Conservation (phyloP, 352 stramenopile genomes). For the Globisporangium yorkense region DNA sequence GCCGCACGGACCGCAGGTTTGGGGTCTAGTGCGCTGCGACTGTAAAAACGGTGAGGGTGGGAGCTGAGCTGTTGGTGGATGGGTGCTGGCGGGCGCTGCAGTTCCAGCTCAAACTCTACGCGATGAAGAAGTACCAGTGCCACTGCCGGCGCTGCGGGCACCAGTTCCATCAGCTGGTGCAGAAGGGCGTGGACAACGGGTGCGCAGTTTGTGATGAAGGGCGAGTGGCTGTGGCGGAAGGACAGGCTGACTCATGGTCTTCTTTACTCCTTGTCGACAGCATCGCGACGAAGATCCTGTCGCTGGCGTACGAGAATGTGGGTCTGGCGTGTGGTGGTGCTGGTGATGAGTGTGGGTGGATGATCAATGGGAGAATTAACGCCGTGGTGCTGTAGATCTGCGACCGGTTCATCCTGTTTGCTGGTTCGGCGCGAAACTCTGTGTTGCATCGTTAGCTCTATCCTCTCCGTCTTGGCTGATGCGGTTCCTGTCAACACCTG, state of each 20-base stretch:
- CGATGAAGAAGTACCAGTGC: constrained; percentile 81
- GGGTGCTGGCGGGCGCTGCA: constrained; percentile 10
- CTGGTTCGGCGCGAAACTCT: constrained; percentile 27
- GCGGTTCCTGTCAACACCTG: not conserved
- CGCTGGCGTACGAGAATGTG: constrained; percentile 82
- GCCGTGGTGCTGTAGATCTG: constrained; percentile 40
- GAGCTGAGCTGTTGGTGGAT: not conserved
- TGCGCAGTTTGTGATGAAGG: constrained; percentile 14
- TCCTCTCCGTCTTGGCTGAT: constrained; percentile 4
- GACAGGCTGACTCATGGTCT: not conserved
- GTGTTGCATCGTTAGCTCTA: not conserved
- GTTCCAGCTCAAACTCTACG: constrained; percentile 84
- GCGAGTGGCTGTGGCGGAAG: constrained; percentile 1
- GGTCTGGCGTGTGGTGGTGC: not conserved
- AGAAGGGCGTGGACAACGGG: constrained; percentile 87
- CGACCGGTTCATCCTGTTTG: constrained; percentile 79
- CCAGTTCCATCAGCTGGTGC: constrained; percentile 68
- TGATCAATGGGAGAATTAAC: constrained; percentile 4
- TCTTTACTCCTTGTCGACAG: constrained; percentile 17
- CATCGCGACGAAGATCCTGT: constrained; percentile 84
- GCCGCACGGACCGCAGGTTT: constrained; percentile 68
- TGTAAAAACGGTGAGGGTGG: not conserved
- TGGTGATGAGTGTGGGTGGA: not conserved
- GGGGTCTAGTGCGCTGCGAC: not conserved
- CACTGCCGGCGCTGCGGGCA: constrained; percentile 57